Evolutionary conservation across 1,284 basidiomycete species (phyloP), one percentile per base, ranked within the genome.

Genomic region (Irpex sp.): DNA sequence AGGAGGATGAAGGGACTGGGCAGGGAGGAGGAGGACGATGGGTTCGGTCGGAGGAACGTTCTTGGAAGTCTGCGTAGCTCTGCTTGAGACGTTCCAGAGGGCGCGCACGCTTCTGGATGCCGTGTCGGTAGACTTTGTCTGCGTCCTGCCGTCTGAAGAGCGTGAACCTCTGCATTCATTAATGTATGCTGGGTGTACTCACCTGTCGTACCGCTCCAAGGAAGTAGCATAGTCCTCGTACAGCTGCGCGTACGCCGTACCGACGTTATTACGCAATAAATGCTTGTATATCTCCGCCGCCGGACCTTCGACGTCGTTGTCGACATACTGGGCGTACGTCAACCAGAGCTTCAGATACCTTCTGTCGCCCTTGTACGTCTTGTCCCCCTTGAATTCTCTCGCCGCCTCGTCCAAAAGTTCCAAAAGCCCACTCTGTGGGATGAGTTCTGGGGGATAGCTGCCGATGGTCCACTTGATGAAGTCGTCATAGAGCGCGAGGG

Each of bases 281-380:
- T 93, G 96, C 60, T 85, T 79, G 77, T 91, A 95, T 64, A 96
- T 47, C 49, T 51, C 86, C 67, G 90, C 81, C 8, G 79, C 80
- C 58, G 85, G 83, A 69, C 79, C 82, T 71, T 56, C 28, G n/a
- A 47, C 16, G 9, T 57, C 56, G 28, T 58, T 48, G 39, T 87
- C 86, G 51, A 93, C 89, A 67, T 88, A 88, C 68, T 84, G 86
- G 14, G 91, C 88, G 73, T 97, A 98, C 60, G 94, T 82, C 45
- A 92, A 80, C 96, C 96, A 99, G 23, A 98, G 78, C 66, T 70
- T 91, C 56, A 98, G 81, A 74, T 98, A 97, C 47, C 96, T 83
- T 59, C 91, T 75, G 77, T 98, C 96, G 64, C 88, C 87, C 68
- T 86, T 86, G 76, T 96, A 98, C 33, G 87, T 78, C 37, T 82